These are phyloP conservation scores for Laburnicola sp. DNA, from an alignment of 2,329 filamentous ascomycete genomes.

Conservation along the genomic window DNA sequence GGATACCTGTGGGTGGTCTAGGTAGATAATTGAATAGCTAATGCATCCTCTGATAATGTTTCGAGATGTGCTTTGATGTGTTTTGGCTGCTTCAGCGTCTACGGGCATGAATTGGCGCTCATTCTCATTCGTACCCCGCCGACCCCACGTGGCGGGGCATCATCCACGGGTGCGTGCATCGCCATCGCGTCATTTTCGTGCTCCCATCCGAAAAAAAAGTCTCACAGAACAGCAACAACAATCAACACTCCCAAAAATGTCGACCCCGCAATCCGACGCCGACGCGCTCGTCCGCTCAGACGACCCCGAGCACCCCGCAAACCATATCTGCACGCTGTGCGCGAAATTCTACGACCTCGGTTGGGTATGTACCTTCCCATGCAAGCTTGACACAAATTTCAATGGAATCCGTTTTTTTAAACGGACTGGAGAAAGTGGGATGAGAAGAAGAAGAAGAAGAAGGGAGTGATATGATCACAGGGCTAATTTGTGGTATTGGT, in stretches of 20 bases:
- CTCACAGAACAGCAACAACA: not conserved
- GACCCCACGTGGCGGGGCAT: too few relatives aligned
- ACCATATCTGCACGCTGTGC: constrained; percentile 90
- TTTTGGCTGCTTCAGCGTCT: not conserved
- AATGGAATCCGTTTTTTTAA: not conserved
- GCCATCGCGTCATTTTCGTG: too few relatives aligned
- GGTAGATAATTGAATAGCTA: too few relatives aligned
- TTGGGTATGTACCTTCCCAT: constrained; percentile 62
- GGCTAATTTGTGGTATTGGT: too few relatives aligned
- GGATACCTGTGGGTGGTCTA: too few relatives aligned
- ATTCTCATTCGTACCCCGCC: too few relatives aligned
- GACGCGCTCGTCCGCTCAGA: constrained; percentile 62
- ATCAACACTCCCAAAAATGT: not conserved
- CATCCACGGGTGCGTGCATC: constrained; percentile 1
- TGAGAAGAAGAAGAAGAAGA: not conserved
- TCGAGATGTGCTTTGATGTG: too few relatives aligned
- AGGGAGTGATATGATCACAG: constrained; percentile 15
- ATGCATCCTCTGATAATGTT: too few relatives aligned
- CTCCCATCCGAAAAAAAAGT: constrained; percentile 5
- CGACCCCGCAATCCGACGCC: constrained; percentile 22
- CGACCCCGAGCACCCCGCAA: constrained; percentile 86
- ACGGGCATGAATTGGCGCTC: too few relatives aligned
- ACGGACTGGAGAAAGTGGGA: not conserved
- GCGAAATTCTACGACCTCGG: constrained; percentile 93
- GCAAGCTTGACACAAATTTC: not conserved